These are phyloP conservation scores for Komagataella ulmi DNA, from an alignment of 805 yeast species.

Conservation along the genomic window DNA sequence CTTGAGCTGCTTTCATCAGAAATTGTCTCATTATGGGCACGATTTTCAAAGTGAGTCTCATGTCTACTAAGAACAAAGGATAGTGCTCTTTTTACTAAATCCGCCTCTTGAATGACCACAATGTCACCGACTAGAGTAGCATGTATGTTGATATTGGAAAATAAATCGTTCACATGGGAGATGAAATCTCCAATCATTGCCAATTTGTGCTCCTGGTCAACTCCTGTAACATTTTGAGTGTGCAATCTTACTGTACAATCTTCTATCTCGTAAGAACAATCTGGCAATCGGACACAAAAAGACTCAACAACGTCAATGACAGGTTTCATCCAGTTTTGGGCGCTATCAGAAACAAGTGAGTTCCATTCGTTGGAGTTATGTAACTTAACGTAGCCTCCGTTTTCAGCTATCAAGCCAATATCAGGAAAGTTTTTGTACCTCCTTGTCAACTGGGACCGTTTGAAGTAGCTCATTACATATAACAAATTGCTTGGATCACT, in stretches of 20 bases:
- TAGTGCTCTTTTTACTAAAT: conserved; percentile 43
- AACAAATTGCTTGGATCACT: conserved; percentile 49
- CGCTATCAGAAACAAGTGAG: conserved; percentile 37
- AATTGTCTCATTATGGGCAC: conserved; percentile 5
- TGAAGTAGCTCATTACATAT: conserved; percentile 56
- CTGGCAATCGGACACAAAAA: conserved; percentile 68
- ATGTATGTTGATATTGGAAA: conserved; percentile 51
- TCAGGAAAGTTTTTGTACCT: conserved; percentile 53
- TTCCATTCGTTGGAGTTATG: conserved; percentile 44
- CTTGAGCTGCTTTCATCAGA: conserved; percentile 1
- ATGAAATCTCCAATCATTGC: conserved; percentile 74
- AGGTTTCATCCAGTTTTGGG: conserved; percentile 45
- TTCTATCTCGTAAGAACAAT: conserved; percentile 56
- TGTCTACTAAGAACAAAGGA: conserved; percentile 29
- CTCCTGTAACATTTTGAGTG: conserved; percentile 53
- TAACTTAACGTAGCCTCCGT: conserved; percentile 67
- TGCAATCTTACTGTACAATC: conserved; percentile 71
- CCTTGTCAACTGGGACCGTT: conserved; percentile 51
- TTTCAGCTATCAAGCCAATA: conserved; percentile 80
- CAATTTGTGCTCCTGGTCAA: conserved; percentile 46
- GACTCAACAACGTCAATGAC: conserved; percentile 42
- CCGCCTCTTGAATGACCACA: conserved; percentile 58
- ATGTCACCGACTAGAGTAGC: conserved; percentile 62
- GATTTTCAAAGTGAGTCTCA: conserved; percentile 1
- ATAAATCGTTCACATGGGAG: conserved; percentile 71